Conservation (phyloP, 306 rosid species). For the Castanospermum australe region DNA sequence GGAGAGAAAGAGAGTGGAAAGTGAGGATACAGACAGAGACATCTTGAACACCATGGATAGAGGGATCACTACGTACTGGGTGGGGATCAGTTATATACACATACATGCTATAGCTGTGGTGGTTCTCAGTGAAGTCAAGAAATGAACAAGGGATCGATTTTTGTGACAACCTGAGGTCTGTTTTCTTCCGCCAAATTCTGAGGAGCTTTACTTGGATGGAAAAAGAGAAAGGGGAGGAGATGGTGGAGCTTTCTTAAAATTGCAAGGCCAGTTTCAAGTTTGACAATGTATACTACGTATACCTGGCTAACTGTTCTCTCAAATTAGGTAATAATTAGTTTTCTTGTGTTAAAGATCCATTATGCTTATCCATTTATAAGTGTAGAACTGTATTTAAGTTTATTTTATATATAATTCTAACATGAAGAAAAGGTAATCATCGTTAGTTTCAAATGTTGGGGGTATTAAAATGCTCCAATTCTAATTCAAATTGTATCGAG, state of each 20-base stretch:
- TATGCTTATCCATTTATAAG: no score
- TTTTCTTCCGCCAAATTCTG: neutral
- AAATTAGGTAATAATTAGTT: neutral
- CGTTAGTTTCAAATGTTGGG: no score
- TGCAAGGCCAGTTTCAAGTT: slow-evolving; percentile 12
- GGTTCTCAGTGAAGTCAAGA: neutral
- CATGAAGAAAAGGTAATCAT: no score
- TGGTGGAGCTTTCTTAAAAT: slow-evolving; percentile 5
- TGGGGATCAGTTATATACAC: no score
- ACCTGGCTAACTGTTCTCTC: neutral
- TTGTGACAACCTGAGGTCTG: neutral
- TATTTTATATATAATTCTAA: no score
- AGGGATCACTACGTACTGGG: no score
- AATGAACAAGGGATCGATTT: neutral
- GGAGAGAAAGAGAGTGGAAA: neutral
- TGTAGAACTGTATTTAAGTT: no score
- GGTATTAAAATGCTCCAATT: no score
- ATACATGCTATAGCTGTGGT: neutral
- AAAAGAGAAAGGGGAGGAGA: neutral
- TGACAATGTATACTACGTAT: slow-evolving; percentile 13
- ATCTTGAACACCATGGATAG: neutral
- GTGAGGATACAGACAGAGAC: neutral
- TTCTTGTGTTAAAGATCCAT: neutral
- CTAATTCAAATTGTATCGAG: no score
- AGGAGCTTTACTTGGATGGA: slow-evolving; percentile 22